Evolutionary conservation across 1,284 basidiomycete species (phyloP).

Genomic region (Grifola frondosa): DNA sequence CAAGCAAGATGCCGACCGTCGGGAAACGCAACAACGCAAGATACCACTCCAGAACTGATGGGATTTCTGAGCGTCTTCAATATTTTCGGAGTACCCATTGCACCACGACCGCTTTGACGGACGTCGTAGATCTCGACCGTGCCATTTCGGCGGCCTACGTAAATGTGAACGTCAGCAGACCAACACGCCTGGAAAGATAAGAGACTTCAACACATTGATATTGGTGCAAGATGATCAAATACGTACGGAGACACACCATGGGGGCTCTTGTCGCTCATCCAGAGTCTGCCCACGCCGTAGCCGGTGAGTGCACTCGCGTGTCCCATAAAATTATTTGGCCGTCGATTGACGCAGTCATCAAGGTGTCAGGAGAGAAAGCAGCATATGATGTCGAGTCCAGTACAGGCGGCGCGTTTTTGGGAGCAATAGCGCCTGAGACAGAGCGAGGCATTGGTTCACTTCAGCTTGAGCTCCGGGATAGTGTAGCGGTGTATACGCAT

Average conservation of each 20-base stretch:
- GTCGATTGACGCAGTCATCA: conserved; percentile 90
- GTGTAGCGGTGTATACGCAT: too few species aligned
- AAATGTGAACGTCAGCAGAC: conserved; percentile 85
- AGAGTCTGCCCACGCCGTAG: conserved; percentile 77
- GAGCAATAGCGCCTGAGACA: conserved; percentile 30
- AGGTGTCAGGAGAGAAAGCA: conserved; percentile 77
- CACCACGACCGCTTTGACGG: conserved; percentile 56
- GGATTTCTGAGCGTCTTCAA: conserved; percentile 86
- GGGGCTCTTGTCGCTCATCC: conserved; percentile 88
- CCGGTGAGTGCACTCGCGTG: conserved; percentile 67
- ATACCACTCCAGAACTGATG: conserved; percentile 86
- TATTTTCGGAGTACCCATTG: conserved; percentile 64
- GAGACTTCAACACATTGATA: background rate
- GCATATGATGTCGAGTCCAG: conserved; percentile 61
- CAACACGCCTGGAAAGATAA: conserved; percentile 75
- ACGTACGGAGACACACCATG: conserved; percentile 91
- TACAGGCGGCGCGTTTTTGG: conserved; percentile 72
- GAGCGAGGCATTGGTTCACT: conserved; percentile 10
- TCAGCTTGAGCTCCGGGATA: too few species aligned
- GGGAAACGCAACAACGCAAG: conserved; percentile 87
- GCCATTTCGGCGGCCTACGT: conserved; percentile 90
- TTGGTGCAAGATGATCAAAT: background rate
- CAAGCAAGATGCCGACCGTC: conserved; percentile 89
- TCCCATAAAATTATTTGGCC: conserved; percentile 95
- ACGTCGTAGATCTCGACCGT: conserved; percentile 95